Percentiles rank a stretch among this genome's conserved stretches.
Evolutionary conservation across 2,329 filamentous ascomycete genomes (phyloP).

Genomic region (Cryphonectria radicalis): DNA sequence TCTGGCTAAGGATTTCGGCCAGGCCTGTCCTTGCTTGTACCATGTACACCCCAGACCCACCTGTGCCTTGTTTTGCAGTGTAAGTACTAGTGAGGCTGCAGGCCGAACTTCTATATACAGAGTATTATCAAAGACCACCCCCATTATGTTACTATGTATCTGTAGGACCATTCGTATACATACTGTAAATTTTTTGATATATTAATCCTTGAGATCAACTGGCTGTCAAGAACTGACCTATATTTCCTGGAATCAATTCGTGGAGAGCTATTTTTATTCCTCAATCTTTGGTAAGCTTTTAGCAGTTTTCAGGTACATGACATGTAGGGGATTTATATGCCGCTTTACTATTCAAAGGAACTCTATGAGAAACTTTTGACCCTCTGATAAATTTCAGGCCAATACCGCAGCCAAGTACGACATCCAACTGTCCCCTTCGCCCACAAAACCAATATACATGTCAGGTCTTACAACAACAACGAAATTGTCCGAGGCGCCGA

Average conservation of each 20-base stretch:
- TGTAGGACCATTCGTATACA: background rate
- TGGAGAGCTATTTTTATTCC: no score
- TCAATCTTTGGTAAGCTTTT: no score
- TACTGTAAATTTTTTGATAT: background rate
- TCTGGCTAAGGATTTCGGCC: background rate
- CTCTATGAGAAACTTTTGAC: background rate
- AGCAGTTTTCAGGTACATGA: background rate
- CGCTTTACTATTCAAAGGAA: background rate
- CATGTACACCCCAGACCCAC: background rate
- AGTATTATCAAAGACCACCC: background rate
- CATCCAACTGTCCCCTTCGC: conserved; percentile 35
- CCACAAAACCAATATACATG: conserved; percentile 46
- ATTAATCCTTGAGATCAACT: background rate
- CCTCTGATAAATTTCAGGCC: background rate
- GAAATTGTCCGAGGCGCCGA: conserved; percentile 34
- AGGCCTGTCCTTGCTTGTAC: background rate
- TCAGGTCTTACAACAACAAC: conserved; percentile 45
- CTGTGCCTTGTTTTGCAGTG: background rate
- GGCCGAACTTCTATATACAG: background rate
- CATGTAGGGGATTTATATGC: background rate
- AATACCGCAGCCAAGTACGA: conserved; percentile 31
- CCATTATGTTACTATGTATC: background rate
- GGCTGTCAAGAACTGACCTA: background rate
- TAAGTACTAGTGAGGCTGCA: background rate
- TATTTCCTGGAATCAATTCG: no score